phyloP scores from a whole-genome alignment of 768 basidiomycete genomes.

The Suillus clintonianus region DNA sequence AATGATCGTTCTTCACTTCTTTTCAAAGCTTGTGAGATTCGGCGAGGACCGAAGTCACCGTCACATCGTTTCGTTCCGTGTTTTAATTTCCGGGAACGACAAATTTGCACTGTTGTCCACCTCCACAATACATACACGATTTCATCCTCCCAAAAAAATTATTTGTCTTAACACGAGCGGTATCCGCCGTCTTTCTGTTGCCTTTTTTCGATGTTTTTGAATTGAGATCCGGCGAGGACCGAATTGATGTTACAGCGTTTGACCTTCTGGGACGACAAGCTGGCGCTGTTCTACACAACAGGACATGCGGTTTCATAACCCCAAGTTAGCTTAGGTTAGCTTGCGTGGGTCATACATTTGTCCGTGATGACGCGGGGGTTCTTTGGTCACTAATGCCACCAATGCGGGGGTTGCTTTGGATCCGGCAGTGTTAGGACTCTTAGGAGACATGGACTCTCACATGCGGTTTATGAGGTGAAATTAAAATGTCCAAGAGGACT shows the following conservation, averaged over 20 bases:
- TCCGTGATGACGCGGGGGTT: not conserved
- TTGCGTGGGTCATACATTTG: not conserved
- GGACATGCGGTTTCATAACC: not conserved
- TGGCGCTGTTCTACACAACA: not conserved
- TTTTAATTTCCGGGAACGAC: conserved; percentile 3
- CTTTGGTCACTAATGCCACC: not conserved
- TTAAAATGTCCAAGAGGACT: not conserved
- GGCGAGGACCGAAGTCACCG: conserved; percentile 3
- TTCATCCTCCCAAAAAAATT: not conserved
- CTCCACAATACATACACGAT: not conserved
- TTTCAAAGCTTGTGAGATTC: not conserved
- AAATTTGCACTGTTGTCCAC: not conserved
- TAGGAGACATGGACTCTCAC: not conserved
- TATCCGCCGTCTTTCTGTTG: not conserved
- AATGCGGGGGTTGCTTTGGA: not conserved
- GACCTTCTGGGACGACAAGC: not conserved
- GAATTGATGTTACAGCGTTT: not conserved
- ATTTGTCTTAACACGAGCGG: not conserved
- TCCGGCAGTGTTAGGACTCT: too few relatives aligned
- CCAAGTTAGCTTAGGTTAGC: not conserved
- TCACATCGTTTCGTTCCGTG: not conserved
- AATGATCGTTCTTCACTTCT: not conserved
- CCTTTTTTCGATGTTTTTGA: not conserved
- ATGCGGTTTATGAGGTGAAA: conserved; percentile 1
- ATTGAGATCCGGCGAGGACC: conserved; percentile 4